Conservation (phyloP, 1,284 basidiomycete genomes). For the Xanthoconium separans region DNA sequence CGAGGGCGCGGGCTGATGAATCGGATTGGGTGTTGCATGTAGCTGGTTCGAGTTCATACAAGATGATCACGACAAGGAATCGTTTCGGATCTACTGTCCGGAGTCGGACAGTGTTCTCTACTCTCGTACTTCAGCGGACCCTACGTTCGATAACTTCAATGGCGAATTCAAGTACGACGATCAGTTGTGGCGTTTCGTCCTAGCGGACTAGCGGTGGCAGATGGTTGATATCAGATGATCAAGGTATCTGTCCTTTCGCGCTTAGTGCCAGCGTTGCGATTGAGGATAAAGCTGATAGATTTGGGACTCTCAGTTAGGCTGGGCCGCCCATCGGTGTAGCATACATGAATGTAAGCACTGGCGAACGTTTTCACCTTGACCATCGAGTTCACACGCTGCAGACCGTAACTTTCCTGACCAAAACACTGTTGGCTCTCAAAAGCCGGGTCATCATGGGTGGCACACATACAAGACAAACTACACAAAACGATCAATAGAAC, state of each 20-base stretch:
- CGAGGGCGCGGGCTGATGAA: too few species aligned
- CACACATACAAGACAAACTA: conserved; percentile 17
- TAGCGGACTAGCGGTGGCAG: background rate
- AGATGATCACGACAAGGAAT: background rate
- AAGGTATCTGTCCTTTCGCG: background rate
- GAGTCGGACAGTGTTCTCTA: background rate
- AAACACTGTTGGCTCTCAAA: too few species aligned
- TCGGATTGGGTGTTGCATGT: too few species aligned
- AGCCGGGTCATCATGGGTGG: background rate
- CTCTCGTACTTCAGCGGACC: background rate
- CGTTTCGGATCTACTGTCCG: conserved; percentile 2
- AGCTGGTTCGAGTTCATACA: conserved; percentile 5
- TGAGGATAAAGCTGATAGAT: background rate
- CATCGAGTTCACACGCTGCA: too few species aligned
- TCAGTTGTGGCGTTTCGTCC: conserved; percentile 3
- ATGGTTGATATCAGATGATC: background rate
- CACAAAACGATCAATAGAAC: conserved; percentile 9
- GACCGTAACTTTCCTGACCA: too few species aligned
- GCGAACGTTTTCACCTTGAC: background rate
- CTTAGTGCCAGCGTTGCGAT: background rate
- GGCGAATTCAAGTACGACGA: background rate
- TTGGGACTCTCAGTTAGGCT: background rate
- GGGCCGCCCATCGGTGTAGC: background rate
- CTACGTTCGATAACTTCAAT: background rate
- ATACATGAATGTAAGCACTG: background rate